Evolutionary conservation across 2,329 filamentous ascomycete species (phyloP).

Genomic region (Paecilomyces niveus): DNA sequence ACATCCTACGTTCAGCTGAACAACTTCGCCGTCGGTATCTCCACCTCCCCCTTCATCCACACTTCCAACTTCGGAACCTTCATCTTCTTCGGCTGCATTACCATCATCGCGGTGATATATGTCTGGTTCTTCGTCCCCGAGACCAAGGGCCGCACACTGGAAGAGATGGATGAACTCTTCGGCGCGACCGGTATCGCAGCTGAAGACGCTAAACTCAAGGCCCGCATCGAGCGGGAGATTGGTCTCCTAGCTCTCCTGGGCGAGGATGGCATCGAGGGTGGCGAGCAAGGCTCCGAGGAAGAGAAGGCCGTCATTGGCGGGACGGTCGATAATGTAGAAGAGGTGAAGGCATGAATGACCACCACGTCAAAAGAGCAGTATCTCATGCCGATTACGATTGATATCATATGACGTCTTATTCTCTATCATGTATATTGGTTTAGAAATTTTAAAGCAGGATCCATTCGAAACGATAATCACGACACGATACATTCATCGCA

Average conservation of each 20-base stretch:
- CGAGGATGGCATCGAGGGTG: slow-evolving; percentile 13
- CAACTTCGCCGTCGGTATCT: slow-evolving; percentile 58
- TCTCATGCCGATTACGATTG: not conserved
- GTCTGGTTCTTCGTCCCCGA: slow-evolving; percentile 24
- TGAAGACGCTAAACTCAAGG: slow-evolving; percentile 18
- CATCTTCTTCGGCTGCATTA: slow-evolving; percentile 57
- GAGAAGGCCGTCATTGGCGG: not conserved
- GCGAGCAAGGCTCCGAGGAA: not conserved
- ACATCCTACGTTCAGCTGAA: slow-evolving; percentile 38
- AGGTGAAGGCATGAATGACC: not conserved
- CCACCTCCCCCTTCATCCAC: slow-evolving; percentile 61
- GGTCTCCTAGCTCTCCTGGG: slow-evolving; percentile 21
- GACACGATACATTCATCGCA: too few relatives aligned
- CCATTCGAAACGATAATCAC: too few relatives aligned
- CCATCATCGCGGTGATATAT: slow-evolving; percentile 18
- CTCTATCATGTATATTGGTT: not conserved
- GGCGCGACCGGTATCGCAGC: slow-evolving; percentile 19
- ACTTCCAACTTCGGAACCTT: slow-evolving; percentile 63
- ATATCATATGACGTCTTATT: not conserved
- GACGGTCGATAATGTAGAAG: not conserved
- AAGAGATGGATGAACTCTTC: slow-evolving; percentile 28
- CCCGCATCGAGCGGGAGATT: slow-evolving; percentile 22
- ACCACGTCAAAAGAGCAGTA: not conserved
- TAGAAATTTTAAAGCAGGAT: not conserved
- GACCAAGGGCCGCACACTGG: slow-evolving; percentile 24